Percentiles rank a stretch among this genome's conserved stretches.
Evolutionary conservation across 371 early-diverging fungal genomes (phyloP).

Genomic region (Rhizopus arrhizus): DNA sequence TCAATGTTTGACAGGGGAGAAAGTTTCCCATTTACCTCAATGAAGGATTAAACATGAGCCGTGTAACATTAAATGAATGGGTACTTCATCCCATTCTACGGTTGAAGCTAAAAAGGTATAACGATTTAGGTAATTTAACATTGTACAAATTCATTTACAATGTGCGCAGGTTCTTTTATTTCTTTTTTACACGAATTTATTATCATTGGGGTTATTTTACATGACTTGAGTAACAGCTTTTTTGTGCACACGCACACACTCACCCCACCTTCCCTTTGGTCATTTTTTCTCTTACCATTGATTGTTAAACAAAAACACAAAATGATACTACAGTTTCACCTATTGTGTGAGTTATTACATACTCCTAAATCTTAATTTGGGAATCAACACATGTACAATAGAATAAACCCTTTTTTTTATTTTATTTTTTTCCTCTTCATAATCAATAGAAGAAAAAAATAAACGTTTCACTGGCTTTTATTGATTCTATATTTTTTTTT

Average conservation of each 20-base stretch:
- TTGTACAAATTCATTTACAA: slow-evolving; percentile 23
- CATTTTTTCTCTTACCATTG: no score
- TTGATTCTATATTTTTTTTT: slow-evolving; percentile 1
- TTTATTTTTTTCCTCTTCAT: no score
- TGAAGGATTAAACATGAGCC: not conserved
- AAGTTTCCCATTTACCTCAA: not conserved
- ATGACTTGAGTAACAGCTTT: no score
- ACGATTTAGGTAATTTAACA: slow-evolving; percentile 24
- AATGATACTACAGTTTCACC: not conserved
- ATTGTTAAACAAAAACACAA: no score
- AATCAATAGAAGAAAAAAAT: not conserved
- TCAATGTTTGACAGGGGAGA: slow-evolving; percentile 25
- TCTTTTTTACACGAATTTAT: no score
- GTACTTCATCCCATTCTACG: slow-evolving; percentile 24
- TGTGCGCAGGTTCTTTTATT: not conserved
- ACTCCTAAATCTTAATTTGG: not conserved
- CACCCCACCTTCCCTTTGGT: no score
- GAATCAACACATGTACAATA: not conserved
- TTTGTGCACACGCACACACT: no score
- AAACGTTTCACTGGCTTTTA: slow-evolving; percentile 4
- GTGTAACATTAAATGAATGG: slow-evolving; percentile 10
- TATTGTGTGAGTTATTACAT: not conserved
- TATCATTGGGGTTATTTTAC: no score
- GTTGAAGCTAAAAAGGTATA: slow-evolving; percentile 19
- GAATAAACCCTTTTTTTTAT: no score